Evolutionary conservation across 495 filamentous ascomycete genomes (phyloP).

Genomic region (Mycothermus thermophilus): DNA sequence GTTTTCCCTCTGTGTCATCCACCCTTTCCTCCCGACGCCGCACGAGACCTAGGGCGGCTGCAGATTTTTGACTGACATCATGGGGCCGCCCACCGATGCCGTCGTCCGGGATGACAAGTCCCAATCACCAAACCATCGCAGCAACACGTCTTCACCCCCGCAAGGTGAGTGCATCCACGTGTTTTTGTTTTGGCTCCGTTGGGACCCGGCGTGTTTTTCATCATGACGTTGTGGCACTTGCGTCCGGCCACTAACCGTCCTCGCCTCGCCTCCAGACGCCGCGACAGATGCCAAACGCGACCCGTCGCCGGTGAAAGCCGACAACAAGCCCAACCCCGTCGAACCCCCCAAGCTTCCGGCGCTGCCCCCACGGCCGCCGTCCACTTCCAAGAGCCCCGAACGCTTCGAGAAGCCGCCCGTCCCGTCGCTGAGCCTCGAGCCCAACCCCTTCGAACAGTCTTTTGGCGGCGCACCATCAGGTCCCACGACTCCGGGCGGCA

Average conservation of each 20-base stretch:
- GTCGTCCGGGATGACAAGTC: conserved; percentile 20
- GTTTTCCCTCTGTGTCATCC: conserved; percentile 1
- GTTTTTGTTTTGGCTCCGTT: not conserved
- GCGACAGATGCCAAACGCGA: conserved; percentile 27
- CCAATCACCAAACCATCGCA: conserved; percentile 24
- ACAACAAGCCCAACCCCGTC: conserved; percentile 27
- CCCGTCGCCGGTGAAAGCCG: conserved; percentile 17
- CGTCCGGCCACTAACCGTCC: conserved; percentile 4
- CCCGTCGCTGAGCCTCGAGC: conserved; percentile 62
- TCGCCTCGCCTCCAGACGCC: conserved; percentile 14
- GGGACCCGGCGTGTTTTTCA: too few species aligned
- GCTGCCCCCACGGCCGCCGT: conserved; percentile 46
- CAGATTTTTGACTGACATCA: conserved; percentile 29
- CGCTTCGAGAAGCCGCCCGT: conserved; percentile 30
- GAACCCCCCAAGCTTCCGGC: conserved; percentile 66
- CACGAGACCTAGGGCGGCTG: conserved; percentile 11
- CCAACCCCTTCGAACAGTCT: conserved; percentile 92
- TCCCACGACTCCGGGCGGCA: conserved; percentile 84
- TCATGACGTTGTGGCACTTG: not conserved
- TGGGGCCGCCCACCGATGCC: conserved; percentile 24
- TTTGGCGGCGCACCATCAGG: conserved; percentile 55
- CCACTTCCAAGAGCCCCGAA: too few species aligned
- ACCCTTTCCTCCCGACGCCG: not conserved
- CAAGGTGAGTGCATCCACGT: conserved; percentile 20
- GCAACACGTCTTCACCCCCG: conserved; percentile 17